A percentile compares a stretch with the other conserved stretches of the same genome.
Conservation (phyloP, 768 basidiomycete genomes). For the Hygrophorus pudorinus region DNA sequence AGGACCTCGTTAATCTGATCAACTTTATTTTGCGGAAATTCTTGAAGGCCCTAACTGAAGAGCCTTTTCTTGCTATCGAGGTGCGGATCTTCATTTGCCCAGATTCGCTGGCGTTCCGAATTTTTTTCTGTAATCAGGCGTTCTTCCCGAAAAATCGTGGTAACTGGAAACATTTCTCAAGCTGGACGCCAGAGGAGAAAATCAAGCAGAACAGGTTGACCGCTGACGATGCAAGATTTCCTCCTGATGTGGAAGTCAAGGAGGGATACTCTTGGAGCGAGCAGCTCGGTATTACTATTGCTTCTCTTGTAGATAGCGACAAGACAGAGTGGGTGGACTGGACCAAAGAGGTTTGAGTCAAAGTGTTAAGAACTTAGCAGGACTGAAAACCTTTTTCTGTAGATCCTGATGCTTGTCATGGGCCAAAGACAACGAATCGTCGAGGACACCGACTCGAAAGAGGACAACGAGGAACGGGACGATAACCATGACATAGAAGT, state of each 20-base stretch:
- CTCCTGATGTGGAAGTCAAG: conserved; percentile 70
- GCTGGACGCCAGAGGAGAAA: conserved; percentile 54
- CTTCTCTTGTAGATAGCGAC: conserved; percentile 57
- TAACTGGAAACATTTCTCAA: conserved; percentile 79
- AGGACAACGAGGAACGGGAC: conserved; percentile 24
- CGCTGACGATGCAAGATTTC: conserved; percentile 35
- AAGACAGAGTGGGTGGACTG: conserved; percentile 62
- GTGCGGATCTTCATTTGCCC: conserved; percentile 31
- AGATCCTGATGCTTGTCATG: conserved; percentile 59
- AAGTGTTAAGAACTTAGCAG: neutral
- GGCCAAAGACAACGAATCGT: conserved; percentile 49
- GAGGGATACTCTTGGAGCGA: conserved; percentile 86
- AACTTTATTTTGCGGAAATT: conserved; percentile 85
- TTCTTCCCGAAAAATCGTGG: conserved; percentile 87
- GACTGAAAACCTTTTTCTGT: neutral
- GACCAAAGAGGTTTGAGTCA: conserved; percentile 57
- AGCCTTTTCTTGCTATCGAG: conserved; percentile 84
- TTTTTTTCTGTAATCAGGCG: conserved; percentile 34
- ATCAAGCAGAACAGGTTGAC: conserved; percentile 16
- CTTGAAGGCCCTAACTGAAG: conserved; percentile 83
- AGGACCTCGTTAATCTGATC: conserved; percentile 78
- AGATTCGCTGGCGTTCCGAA: conserved; percentile 4
- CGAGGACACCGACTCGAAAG: conserved; percentile 44
- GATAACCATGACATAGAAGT: conserved; percentile 19
- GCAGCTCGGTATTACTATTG: conserved; percentile 80